These are phyloP conservation scores for Debaryomycetaceae sp. DNA, from an alignment of 1,139 yeast species.

Conservation along the genomic window DNA sequence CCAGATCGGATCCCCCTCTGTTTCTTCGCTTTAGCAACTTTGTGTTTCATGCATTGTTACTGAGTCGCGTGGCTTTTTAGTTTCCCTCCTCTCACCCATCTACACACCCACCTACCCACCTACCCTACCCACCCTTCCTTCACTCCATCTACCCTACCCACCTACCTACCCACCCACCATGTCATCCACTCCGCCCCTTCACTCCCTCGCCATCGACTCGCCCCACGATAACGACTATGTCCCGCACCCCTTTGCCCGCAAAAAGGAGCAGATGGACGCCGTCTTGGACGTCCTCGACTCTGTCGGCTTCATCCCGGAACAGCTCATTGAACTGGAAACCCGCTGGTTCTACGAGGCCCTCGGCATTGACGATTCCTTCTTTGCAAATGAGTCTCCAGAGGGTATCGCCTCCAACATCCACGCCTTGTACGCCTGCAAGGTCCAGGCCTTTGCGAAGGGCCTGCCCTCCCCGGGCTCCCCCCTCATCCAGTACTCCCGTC, in stretches of 20 bases:
- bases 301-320: conserved; percentile 84
- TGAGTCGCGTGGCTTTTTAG: no score
- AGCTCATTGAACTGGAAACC: conserved; percentile 75
- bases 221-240: conserved; percentile 31
- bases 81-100: conserved; percentile 1
- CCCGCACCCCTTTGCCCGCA: conserved; percentile 67
- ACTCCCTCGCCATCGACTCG: background rate
- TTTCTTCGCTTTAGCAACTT: no score
- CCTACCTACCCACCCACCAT: conserved; percentile 22
- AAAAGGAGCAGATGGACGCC: conserved; percentile 67
- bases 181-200: conserved; percentile 16
- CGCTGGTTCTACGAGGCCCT: conserved; percentile 81
- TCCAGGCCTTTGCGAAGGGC: conserved; percentile 58
- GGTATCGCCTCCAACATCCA: conserved; percentile 78
- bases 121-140: conserved; percentile 12
- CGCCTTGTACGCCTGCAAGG: conserved; percentile 84
- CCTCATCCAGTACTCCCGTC: conserved; percentile 63
- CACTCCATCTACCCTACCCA: conserved; percentile 15
- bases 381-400: conserved; percentile 73
- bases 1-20: no score
- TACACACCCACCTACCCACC: conserved; percentile 3
- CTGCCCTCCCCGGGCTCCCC: conserved; percentile 23
- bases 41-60: no score
- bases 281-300: conserved; percentile 77
- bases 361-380: conserved; percentile 88